Percentiles rank a stretch among this genome's conserved stretches.
Evolutionary conservation across 306 rosid genomes (phyloP).

Genomic region (Ceratonia siliqua): DNA sequence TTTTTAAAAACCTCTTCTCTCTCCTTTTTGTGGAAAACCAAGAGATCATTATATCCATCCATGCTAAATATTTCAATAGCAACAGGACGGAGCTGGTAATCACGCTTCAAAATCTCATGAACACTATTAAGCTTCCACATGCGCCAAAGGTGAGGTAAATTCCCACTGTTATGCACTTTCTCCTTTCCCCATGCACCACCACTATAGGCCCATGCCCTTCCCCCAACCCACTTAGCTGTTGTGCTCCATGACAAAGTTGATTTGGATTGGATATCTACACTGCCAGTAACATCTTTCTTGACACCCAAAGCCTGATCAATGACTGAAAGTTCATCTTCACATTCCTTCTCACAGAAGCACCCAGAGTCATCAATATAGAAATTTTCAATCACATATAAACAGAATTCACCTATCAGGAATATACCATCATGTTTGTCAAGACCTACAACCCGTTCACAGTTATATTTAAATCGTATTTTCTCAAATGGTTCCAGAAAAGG

Average conservation of each 20-base stretch:
- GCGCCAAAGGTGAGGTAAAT: conserved; percentile 90
- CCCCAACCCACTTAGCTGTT: conserved; percentile 74
- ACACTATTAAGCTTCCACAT: conserved; percentile 99
- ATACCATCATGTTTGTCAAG: conserved; percentile 99
- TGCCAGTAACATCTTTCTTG: conserved; percentile 69
- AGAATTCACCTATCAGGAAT: conserved; percentile 88
- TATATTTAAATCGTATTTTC: conserved; percentile 83
- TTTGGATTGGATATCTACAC: conserved; percentile 82
- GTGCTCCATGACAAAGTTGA: conserved; percentile 74
- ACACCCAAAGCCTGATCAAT: conserved; percentile 99
- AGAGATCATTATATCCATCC: conserved; percentile 99
- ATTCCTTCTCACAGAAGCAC: conserved; percentile 90
- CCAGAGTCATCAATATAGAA: conserved; percentile 84
- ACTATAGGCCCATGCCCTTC: conserved; percentile 99
- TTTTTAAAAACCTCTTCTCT: conserved; percentile 96
- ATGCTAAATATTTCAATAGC: conserved; percentile 99
- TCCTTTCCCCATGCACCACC: conserved; percentile 99
- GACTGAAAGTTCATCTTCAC: conserved; percentile 84
- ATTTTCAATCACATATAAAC: conserved; percentile 93
- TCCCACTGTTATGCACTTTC: conserved; percentile 77
- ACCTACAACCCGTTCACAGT: conserved; percentile 95
- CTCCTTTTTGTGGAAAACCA: conserved; percentile 98
- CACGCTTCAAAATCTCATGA: conserved; percentile 99
- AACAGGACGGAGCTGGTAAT: conserved; percentile 99
- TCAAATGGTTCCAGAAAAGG: conserved; percentile 92